These are phyloP conservation scores for Diaporthe citriasiana DNA, from an alignment of 2,329 filamentous ascomycete genomes.

Conservation along the genomic window DNA sequence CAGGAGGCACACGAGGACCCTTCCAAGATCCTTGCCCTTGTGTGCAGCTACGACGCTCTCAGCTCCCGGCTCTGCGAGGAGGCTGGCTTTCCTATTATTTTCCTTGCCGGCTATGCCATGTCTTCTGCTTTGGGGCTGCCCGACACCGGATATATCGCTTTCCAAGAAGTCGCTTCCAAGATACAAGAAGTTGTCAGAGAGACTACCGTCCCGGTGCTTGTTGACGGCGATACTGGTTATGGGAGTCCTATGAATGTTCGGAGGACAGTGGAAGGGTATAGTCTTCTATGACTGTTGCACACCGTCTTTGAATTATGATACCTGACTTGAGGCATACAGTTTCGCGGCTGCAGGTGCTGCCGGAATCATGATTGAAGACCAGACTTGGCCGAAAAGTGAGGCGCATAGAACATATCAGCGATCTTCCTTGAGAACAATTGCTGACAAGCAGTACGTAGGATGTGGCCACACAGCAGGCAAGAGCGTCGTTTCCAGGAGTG, in stretches of 20 bases:
- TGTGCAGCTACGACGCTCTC: conserved; percentile 10
- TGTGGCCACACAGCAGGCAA: conserved; percentile 12
- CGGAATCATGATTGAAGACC: conserved; percentile 12
- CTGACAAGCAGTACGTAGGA: background rate
- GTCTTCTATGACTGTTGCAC: background rate
- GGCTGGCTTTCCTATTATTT: background rate
- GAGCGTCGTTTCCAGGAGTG: conserved; percentile 5
- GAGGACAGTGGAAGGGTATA: conserved; percentile 1
- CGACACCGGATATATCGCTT: background rate
- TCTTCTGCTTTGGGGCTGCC: background rate
- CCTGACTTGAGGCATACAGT: background rate
- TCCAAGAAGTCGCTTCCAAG: conserved; percentile 7
- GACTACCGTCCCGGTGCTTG: background rate
- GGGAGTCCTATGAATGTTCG: conserved; percentile 14
- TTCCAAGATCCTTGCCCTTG: conserved; percentile 7
- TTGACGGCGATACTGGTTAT: background rate
- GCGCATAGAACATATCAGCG: background rate
- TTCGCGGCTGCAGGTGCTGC: background rate
- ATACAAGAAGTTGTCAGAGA: background rate
- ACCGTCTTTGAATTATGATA: background rate
- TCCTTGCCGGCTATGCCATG: conserved; percentile 4
- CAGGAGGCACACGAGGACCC: background rate
- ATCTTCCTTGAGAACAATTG: background rate
- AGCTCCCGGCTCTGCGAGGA: conserved; percentile 6
- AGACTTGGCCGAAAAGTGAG: conserved; percentile 9